phyloP scores from a whole-genome alignment of 23 red algal genomes.

The Gracilaria domingensis region DNA sequence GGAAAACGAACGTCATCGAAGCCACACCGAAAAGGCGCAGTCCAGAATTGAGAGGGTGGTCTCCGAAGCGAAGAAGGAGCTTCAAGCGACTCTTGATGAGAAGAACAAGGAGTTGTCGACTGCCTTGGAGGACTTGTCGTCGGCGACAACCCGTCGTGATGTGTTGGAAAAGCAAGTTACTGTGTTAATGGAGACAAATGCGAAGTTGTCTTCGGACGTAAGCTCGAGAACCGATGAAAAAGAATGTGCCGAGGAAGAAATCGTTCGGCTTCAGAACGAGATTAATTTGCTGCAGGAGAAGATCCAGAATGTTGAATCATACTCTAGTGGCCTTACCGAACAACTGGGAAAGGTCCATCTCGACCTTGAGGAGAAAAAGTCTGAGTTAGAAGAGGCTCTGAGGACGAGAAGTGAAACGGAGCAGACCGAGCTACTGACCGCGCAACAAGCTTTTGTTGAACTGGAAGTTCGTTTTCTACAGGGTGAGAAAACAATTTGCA shows the following conservation, averaged over 20 bases:
- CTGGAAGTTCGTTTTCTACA: conserved; percentile 20
- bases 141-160: neutral
- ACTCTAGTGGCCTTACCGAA: conserved; percentile 14
- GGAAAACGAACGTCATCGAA: conserved; percentile 51
- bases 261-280: neutral
- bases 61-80: conserved; percentile 32
- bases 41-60: conserved; percentile 40
- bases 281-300: neutral
- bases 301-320: neutral
- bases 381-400: conserved; percentile 46
- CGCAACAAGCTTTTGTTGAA: conserved; percentile 4
- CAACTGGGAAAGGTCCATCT: conserved; percentile 46
- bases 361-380: conserved; percentile 43
- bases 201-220: conserved; percentile 11
- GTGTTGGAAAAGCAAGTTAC: conserved; percentile 14
- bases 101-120: conserved; percentile 19
- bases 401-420: conserved; percentile 26
- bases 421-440: neutral
- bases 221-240: neutral
- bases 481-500: conserved; percentile 1
- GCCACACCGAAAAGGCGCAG: conserved; percentile 43
- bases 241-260: conserved; percentile 8
- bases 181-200: conserved; percentile 17
- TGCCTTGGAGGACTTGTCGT: neutral
- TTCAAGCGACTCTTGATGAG: conserved; percentile 32